Evolutionary conservation across 2,329 filamentous ascomycete genomes (phyloP), one percentile per base, ranked within the genome.

Genomic region (Westerdykella aurantiaca): DNA sequence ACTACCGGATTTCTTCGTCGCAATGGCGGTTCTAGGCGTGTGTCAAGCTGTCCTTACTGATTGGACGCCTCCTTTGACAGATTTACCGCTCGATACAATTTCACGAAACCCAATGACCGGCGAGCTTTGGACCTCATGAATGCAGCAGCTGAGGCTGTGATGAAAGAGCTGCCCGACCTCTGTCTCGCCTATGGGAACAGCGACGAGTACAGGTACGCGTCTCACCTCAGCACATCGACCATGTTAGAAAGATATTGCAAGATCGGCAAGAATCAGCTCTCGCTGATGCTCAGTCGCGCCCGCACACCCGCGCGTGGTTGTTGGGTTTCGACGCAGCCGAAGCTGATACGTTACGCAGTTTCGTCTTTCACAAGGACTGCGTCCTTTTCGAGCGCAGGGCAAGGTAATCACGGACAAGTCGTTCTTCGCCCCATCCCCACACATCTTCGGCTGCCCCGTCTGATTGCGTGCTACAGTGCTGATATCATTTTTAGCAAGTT

Each of bases 111-210:
- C 33, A 98, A 97, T 69, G 93, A 98, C 67, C 77, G 77, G 34
- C 79, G 87, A 51, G 93, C 90, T 0, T 72, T 97, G 11, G 81
- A 94, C 66, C 81, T 98, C 53, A 97, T 98, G 91, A 98, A 98
- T 60, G 81, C 82, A 1, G 89, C 89, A 2, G 93, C 93, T n/a
- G 79, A 81, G 47, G 84, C 85, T 5, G 88, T 96, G 38, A 81
- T 96, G 70, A 79, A 79, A 50, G 86, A 94, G 40, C 71, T 97
- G 18, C 82, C 88, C 4, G 91, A 97, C 58, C 81, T 96, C 51
- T 81, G 83, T 6, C 79, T 97, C 49, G 90, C 85, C 0, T 98
- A 97, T 57, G 93, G 93, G 1, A 82, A 95, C 53, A 96, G 89
- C 66, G 93, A 98, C 62, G 93, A 98, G 66, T 97, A 85, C 67